Conservation (phyloP, 2,329 filamentous ascomycete genomes). For the Aspergillus unguis region DNA sequence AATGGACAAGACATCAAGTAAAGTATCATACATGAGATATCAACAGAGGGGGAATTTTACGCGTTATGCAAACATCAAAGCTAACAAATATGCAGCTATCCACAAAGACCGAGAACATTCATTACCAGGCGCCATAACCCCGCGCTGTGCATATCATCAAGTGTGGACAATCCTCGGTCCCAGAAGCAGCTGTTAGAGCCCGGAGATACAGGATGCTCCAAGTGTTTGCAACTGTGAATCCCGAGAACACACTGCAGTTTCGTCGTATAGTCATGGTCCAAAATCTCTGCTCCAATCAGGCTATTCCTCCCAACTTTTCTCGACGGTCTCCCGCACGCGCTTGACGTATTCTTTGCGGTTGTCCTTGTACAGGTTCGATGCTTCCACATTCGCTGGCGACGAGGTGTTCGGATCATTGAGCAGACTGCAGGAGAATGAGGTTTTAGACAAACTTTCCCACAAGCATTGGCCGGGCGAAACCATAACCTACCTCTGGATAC, state of each 20-base stretch:
- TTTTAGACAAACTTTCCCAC: not conserved
- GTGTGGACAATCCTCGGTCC: constrained; percentile 15
- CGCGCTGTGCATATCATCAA: constrained; percentile 42
- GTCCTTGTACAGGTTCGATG: constrained; percentile 97
- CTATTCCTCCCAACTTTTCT: constrained; percentile 98
- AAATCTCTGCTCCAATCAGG: not conserved
- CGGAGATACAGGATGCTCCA: constrained; percentile 9
- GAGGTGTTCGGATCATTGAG: constrained; percentile 99
- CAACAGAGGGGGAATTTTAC: constrained; percentile 12
- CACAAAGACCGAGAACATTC: constrained; percentile 21
- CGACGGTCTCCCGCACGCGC: constrained; percentile 89
- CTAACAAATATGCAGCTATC: constrained; percentile 22
- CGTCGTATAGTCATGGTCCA: constrained; percentile 3
- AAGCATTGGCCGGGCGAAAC: not conserved
- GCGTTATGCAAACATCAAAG: constrained; percentile 18
- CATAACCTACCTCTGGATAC: constrained; percentile 78
- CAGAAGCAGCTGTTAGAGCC: constrained; percentile 13
- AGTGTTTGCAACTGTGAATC: constrained; percentile 7
- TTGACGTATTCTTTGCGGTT: constrained; percentile 96
- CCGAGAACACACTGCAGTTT: constrained; percentile 10
- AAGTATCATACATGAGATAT: not conserved
- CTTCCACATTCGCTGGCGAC: constrained; percentile 95
- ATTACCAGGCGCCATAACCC: constrained; percentile 42
- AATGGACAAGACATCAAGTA: not conserved
- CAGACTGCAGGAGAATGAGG: constrained; percentile 56